Conservation (phyloP, 441 rosid species). For the Hura crepitans region DNA sequence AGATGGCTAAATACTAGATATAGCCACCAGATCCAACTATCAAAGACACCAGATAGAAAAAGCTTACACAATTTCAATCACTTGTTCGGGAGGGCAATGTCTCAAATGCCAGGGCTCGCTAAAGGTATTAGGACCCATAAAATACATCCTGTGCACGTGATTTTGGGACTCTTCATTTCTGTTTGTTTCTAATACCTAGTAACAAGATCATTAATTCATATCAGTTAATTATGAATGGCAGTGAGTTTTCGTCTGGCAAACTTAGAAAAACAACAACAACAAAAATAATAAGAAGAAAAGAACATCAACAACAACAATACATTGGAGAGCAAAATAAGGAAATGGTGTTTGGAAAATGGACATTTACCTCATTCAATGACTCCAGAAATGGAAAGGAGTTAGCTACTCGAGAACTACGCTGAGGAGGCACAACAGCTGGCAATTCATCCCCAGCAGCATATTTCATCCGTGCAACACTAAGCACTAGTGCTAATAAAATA, state of each 20-base stretch:
- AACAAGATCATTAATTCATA: conserved; percentile 14
- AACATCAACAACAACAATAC: too few relatives aligned
- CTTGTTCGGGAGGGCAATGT: conserved; percentile 74
- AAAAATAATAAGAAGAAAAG: too few relatives aligned
- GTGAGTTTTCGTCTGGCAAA: conserved; percentile 2
- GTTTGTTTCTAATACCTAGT: conserved; percentile 73
- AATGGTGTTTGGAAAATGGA: background rate
- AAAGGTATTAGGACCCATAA: conserved; percentile 85
- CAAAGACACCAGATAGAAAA: conserved; percentile 10
- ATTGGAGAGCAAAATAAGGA: too few relatives aligned
- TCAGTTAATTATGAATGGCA: background rate
- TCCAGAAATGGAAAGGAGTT: conserved; percentile 90
- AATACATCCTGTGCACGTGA: conserved; percentile 84
- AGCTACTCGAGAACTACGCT: conserved; percentile 59
- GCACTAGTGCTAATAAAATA: conserved; percentile 72
- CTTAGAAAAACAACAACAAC: background rate
- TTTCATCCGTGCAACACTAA: conserved; percentile 90
- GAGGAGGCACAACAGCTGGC: conserved; percentile 55
- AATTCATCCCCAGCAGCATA: conserved; percentile 76
- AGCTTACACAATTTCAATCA: conserved; percentile 76
- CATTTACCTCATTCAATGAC: conserved; percentile 75
- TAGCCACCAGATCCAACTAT: conserved; percentile 5
- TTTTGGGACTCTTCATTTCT: conserved; percentile 80
- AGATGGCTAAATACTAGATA: background rate
- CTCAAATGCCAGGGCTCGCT: conserved; percentile 86